These are phyloP conservation scores for Diaporthe citriasiana DNA, from an alignment of 2,329 filamentous ascomycete species.

Conservation along the genomic window DNA sequence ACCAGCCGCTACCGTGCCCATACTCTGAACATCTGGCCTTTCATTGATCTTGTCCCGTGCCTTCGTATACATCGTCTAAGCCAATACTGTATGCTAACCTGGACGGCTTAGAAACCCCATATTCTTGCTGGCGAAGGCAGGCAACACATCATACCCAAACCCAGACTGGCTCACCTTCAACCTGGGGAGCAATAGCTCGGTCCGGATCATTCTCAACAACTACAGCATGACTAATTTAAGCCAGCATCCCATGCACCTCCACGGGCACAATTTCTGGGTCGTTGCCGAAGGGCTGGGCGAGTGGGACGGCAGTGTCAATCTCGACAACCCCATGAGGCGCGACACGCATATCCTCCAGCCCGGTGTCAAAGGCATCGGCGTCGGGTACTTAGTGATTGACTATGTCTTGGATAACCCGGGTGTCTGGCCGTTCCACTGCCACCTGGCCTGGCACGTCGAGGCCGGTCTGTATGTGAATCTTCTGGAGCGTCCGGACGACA, in stretches of 20 bases:
- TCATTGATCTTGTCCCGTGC: background rate
- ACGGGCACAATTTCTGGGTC: background rate
- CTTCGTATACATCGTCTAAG: too few species aligned
- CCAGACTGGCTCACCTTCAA: background rate
- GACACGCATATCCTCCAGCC: background rate
- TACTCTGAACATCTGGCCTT: background rate
- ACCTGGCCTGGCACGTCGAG: background rate
- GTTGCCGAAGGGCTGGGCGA: background rate
- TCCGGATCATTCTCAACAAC: background rate
- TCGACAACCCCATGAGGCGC: background rate
- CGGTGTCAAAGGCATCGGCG: background rate
- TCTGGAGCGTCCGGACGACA: background rate
- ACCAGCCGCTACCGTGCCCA: background rate
- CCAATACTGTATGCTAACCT: background rate
- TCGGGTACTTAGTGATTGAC: background rate
- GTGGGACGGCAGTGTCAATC: background rate
- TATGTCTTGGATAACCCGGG: background rate
- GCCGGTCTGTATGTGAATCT: background rate
- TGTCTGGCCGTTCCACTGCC: background rate
- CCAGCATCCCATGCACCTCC: background rate
- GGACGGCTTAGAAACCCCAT: background rate
- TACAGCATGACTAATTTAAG: background rate
- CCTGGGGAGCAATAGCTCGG: background rate
- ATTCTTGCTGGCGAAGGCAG: background rate
- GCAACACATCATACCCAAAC: background rate